Evolutionary conservation across 495 filamentous ascomycete genomes (phyloP), one percentile per base, ranked within the genome.

Genomic region (Penicillium chermesinum): DNA sequence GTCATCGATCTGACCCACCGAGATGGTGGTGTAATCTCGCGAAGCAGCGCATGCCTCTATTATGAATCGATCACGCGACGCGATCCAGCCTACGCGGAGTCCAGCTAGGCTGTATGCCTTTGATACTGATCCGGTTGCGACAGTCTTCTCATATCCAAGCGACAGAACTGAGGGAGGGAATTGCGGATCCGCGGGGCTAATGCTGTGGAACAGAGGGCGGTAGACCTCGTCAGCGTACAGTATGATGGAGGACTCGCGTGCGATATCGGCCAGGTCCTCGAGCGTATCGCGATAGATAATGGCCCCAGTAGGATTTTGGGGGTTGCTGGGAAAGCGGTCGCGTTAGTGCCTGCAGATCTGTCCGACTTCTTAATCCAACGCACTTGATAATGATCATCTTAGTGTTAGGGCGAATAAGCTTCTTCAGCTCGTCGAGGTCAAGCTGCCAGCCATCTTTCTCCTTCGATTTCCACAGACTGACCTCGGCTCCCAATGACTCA

Each of bases 71-170:
- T 82, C 75, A 1, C 84, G 78, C 19, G 83, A 84, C 2, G 86
- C 88, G 47, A 93, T 72, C 89, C 90, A 96, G 27, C 90, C 89
- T 3, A 89, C 66, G 0, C 90, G 80, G 39, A 95, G 79, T 8
- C 90, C 90, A 0, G 89, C 90, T 7, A 95, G 66, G 25, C 89
- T 83, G 68, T 88, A 95, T 4, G 88, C 85, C 65, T 96, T 95
- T 13, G 87, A 91, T 65, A 91, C 77, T 2, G 87, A 93, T 19
- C 89, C 85, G 0, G 88, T 94, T 19, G 77, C 79, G 17, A 95
- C 75, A 3, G 78, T 76, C 22, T 84, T 81, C 8, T 77, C 62
- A 63, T 93, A 94, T 3, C 81, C 81, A 8, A 94, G 64, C 0
- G 84, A 82, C 2, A 89, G 65, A n/a, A 84, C 65, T 0, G 86